Conservation (phyloP, 2,329 filamentous ascomycete genomes). For the Stagonosporopsis chrysanthemi region DNA sequence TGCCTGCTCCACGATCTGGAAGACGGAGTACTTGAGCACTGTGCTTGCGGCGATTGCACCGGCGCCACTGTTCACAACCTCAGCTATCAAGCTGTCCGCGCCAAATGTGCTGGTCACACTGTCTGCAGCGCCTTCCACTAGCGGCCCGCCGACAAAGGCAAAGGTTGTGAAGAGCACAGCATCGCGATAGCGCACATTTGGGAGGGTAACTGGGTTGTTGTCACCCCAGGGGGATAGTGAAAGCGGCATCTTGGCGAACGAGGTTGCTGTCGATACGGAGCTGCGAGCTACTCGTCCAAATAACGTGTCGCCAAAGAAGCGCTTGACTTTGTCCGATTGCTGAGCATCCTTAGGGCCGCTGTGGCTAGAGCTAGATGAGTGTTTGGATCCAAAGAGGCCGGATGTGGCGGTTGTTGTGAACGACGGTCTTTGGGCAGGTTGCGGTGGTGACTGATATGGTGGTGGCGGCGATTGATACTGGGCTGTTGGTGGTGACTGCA, state of each 20-base stretch:
- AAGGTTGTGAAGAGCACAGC: slow-evolving; percentile 50
- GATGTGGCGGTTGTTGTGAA: slow-evolving; percentile 36
- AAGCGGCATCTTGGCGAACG: slow-evolving; percentile 45
- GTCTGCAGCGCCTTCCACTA: slow-evolving; percentile 42
- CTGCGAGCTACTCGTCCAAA: slow-evolving; percentile 47
- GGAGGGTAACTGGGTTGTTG: slow-evolving; percentile 51
- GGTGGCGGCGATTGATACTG: slow-evolving; percentile 15
- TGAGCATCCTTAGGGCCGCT: slow-evolving; percentile 39
- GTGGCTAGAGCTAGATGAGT: slow-evolving; percentile 26
- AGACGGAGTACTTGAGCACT: slow-evolving; percentile 46
- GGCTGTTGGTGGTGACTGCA: slow-evolving; percentile 22
- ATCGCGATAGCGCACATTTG: slow-evolving; percentile 51
- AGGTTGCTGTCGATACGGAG: slow-evolving; percentile 44
- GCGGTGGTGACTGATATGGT: slow-evolving; percentile 22
- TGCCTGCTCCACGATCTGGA: slow-evolving; percentile 51
- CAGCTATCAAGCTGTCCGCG: slow-evolving; percentile 45
- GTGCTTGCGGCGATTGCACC: slow-evolving; percentile 38
- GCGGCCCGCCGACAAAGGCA: slow-evolving; percentile 45
- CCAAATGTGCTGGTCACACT: slow-evolving; percentile 42
- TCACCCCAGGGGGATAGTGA: slow-evolving; percentile 49
- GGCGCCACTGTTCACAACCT: slow-evolving; percentile 43
- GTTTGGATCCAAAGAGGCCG: slow-evolving; percentile 36
- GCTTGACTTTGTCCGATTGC: slow-evolving; percentile 39
- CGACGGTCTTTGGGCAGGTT: slow-evolving; percentile 27
- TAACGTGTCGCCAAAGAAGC: slow-evolving; percentile 50